A percentile compares a stretch with the other conserved stretches of the same genome.
phyloP scores from a whole-genome alignment of 176 grass and related monocot genomes.

The Bothriochloa decipiens region DNA sequence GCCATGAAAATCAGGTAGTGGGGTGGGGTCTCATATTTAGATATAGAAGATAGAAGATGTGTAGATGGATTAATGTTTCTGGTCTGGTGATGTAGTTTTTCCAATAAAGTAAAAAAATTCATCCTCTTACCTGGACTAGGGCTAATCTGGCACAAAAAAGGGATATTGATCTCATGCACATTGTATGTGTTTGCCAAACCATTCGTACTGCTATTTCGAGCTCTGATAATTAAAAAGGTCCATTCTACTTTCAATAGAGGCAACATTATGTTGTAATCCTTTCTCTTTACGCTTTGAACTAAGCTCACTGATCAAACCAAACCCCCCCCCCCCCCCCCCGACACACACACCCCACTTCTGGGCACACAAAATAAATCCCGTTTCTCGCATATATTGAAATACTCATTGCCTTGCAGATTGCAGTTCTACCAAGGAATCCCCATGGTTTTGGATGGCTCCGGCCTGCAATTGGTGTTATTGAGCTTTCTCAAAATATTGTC shows the following conservation, averaged over 20 bases:
- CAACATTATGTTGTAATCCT: not conserved
- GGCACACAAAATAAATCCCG: no score
- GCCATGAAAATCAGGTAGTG: not conserved
- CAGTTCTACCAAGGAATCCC: conserved; percentile 75
- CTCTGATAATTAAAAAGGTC: not conserved
- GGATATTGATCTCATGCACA: not conserved
- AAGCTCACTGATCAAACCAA: not conserved
- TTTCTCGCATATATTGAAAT: not conserved
- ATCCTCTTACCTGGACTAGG: not conserved
- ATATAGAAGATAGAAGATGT: not conserved
- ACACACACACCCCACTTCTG: no score
- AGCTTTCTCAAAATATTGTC: conserved; percentile 97
- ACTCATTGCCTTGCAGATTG: conserved; percentile 63
- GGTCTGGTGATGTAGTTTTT: not conserved
- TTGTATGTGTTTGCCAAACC: not conserved
- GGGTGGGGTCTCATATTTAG: not conserved
- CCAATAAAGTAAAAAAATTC: not conserved
- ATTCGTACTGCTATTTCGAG: not conserved
- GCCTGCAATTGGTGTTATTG: conserved; percentile 86
- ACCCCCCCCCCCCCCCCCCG: not conserved
- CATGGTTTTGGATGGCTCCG: conserved; percentile 94
- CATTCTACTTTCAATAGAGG: not conserved
- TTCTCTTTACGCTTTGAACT: not conserved
- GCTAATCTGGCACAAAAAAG: not conserved
- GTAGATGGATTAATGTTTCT: not conserved